Evolutionary conservation across 768 basidiomycete genomes (phyloP), one percentile per base, ranked within the genome.

Genomic region (Paxillus involutus): DNA sequence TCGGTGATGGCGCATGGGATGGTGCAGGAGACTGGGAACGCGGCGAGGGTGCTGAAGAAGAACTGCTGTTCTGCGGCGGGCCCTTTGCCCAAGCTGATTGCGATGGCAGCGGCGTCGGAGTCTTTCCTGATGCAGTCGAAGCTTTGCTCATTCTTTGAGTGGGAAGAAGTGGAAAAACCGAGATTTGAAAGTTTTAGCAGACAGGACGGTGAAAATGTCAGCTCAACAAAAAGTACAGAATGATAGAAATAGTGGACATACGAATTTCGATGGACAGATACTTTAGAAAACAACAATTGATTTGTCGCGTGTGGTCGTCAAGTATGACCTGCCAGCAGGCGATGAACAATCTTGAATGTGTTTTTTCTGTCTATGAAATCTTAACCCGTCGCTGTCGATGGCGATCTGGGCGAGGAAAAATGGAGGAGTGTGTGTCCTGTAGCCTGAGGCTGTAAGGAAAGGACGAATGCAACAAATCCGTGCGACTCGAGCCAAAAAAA

Each of bases 41-140:
- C 55, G 88, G 80, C 57, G 86, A 80, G 53, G 87, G 70, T 47
- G 74, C 71, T 55, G 75, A 74, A 51, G 84, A 70, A 12, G 84
- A 70, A 12, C 53, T 70, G 58, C 63, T 75, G 60, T 71, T 80
- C 75, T 81, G 80, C 52, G 93, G 91, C 48, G 92, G 92, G 71
- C 92, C 91, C 80, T 75, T 88, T 75, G 89, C 77, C 93, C 93
- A 96, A 79, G 91, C 92, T 75, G 91, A 92, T 80, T 85, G 83
- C 78, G 80, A 71, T 71, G 87, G 75, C 76, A 86, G 84, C 81
- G 79, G 83, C 76, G 83, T 71, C 74, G 81, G 80, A 78, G 76
- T 86, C 83, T 86, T 87, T 76, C 76, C 77, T 73, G 88, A 77
- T 73, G 83, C 79, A 73, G 86, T 82, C 63, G 89, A 85, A 76